These are phyloP conservation scores for Gamsiella multidivaricata DNA, from an alignment of 192 early-diverging fungal species.

Conservation along the genomic window DNA sequence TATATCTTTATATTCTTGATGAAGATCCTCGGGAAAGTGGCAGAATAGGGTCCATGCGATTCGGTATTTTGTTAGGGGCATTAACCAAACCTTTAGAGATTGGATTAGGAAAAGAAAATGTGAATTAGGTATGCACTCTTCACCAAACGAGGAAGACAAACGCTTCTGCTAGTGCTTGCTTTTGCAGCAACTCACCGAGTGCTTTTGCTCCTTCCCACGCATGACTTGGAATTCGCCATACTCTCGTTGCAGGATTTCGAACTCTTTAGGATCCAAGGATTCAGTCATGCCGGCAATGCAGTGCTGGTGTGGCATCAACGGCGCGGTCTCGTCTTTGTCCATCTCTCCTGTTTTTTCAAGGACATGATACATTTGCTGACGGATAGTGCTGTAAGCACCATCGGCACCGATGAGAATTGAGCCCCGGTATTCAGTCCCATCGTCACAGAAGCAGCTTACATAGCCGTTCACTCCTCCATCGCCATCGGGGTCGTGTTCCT, in stretches of 20 bases:
- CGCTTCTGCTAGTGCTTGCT: no score
- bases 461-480: not conserved
- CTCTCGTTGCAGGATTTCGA: not conserved
- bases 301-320: conserved; percentile 10
- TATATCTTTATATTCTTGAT: not conserved
- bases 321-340: not conserved
- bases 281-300: conserved; percentile 6
- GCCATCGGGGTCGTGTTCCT: not conserved
- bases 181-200: not conserved
- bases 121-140: no score
- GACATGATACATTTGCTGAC: not conserved
- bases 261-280: conserved; percentile 6
- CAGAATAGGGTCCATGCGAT: conserved; percentile 16
- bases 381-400: conserved; percentile 3
- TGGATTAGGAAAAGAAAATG: not conserved
- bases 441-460: conserved; percentile 9
- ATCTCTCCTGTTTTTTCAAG: not conserved
- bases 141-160: no score
- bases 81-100: conserved; percentile 5
- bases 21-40: conserved; percentile 6
- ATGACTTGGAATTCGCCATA: conserved; percentile 11
- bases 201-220: not conserved
- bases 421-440: not conserved
- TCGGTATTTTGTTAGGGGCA: conserved; percentile 12
- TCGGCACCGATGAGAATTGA: conserved; percentile 12